Evolutionary conservation across 2,329 filamentous ascomycete genomes (phyloP), one percentile per base, ranked within the genome.

Genomic region (Zymoseptoria ardabiliae): DNA sequence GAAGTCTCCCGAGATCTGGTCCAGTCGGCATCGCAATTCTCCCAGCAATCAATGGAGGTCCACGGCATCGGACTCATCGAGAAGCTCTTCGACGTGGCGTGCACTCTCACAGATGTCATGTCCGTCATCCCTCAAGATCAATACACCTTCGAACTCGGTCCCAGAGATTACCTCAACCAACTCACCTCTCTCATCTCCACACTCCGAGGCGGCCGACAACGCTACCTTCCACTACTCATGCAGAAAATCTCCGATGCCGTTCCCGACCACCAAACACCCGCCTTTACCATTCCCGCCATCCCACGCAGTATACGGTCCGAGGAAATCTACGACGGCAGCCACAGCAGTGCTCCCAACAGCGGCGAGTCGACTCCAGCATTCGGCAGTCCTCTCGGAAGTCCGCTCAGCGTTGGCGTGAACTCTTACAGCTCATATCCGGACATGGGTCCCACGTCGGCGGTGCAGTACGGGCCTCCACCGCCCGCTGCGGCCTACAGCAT

Each of bases 31-130:
- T 84, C 85, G 17, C 84, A 88, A 56, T 88, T 94, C 68, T 86
- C 87, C 0, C 84, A 84, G 41, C 81, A 86, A 64, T 85, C 85
- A 50, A 86, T 91, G 77, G 89, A 93, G 63, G 78, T 92, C 2
- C 81, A 92, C 64, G 88, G 87, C 19, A 82, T 89, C 48, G 88
- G 88, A 23, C 73, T 95, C 83, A 85, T 94, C 61, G 89, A 92
- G 70, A 93, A 93, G 71, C 76, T 96, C 11, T 83, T 94, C 66
- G 88, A 92, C 65, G 83, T 92, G 41, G 85, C 89, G 11, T 88
- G 83, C 71, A 85, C 86, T 17, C 78, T 94, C 62, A 87, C 82
- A 7, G 88, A 93, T 63, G 85, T 90, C 21, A 84, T 96, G 58
- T 81, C 86, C 8, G 82, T 79, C 66, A 80, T 83, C 4, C 80